These are phyloP conservation scores for Mycena chlorophos DNA, from an alignment of 768 basidiomycete genomes.

Conservation along the genomic window DNA sequence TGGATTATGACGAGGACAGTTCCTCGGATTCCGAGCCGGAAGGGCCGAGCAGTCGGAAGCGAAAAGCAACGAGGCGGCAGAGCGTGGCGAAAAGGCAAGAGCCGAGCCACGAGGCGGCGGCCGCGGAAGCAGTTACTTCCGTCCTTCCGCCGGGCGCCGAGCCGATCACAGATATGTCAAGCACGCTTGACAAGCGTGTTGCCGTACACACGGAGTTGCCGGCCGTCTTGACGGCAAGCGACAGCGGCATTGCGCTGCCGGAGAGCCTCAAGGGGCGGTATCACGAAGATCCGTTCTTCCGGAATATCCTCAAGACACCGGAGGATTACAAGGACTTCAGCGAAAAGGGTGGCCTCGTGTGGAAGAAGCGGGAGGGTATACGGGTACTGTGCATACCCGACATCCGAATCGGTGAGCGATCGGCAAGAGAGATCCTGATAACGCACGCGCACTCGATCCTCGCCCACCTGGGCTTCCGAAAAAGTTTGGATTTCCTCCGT, in stretches of 20 bases:
- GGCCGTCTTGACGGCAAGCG: not conserved
- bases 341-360: slow-evolving; percentile 24
- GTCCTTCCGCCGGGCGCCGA: too few relatives aligned
- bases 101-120: not conserved
- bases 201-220: not conserved
- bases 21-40: not conserved
- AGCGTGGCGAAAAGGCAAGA: not conserved
- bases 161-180: too few relatives aligned
- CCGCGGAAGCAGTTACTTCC: not conserved
- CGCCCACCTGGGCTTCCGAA: slow-evolving; percentile 34
- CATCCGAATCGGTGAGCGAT: slow-evolving; percentile 7
- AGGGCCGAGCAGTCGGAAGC: not conserved
- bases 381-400: slow-evolving; percentile 27
- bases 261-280: not conserved
- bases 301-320: slow-evolving; percentile 24
- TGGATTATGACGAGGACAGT: not conserved
- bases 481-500: slow-evolving; percentile 26
- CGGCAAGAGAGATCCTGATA: slow-evolving; percentile 30
- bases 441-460: slow-evolving; percentile 36
- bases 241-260: not conserved
- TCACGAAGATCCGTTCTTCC: slow-evolving; percentile 27
- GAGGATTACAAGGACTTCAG: slow-evolving; percentile 30
- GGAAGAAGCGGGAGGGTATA: slow-evolving; percentile 6
- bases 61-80: not conserved
- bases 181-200: not conserved